phyloP scores from a whole-genome alignment of 2,329 filamentous ascomycete genomes.

The Penicillium corylophilum region DNA sequence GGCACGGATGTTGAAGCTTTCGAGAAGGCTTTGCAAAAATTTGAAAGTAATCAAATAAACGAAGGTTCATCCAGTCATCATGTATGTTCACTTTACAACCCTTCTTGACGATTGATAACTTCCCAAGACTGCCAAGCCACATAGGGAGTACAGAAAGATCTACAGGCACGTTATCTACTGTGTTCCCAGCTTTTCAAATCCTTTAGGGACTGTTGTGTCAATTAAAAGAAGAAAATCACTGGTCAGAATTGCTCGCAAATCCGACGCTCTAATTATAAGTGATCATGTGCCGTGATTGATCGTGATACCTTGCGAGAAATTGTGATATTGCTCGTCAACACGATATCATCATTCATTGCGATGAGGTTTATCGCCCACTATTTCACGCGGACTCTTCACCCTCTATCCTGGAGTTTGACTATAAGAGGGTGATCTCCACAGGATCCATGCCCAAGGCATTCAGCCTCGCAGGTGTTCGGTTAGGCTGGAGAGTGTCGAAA shows the following conservation, averaged over 20 bases:
- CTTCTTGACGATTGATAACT: constrained; percentile 48
- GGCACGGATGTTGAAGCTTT: constrained; percentile 68
- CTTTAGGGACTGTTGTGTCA: constrained; percentile 17
- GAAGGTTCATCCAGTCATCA: neutral
- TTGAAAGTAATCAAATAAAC: neutral
- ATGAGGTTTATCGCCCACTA: constrained; percentile 79
- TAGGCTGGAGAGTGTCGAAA: constrained; percentile 73
- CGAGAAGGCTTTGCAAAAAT: constrained; percentile 49
- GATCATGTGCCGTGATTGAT: constrained; percentile 73
- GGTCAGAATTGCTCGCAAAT: constrained; percentile 68
- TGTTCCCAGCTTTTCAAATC: constrained; percentile 22
- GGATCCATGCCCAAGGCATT: constrained; percentile 83
- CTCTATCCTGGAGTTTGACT: constrained; percentile 67
- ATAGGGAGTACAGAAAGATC: constrained; percentile 11
- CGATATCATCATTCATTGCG: constrained; percentile 66
- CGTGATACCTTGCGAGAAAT: constrained; percentile 59
- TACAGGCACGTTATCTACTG: constrained; percentile 24
- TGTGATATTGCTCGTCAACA: constrained; percentile 61
- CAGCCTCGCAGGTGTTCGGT: constrained; percentile 70
- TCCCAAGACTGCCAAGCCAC: constrained; percentile 47
- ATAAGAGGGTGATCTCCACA: constrained; percentile 65
- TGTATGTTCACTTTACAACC: neutral
- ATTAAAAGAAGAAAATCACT: constrained; percentile 59
- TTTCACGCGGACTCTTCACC: constrained; percentile 66
- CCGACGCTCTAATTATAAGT: constrained; percentile 73